These are phyloP conservation scores for Coniochaeta prunicola DNA, from an alignment of 2,329 filamentous ascomycete genomes.

Conservation along the genomic window DNA sequence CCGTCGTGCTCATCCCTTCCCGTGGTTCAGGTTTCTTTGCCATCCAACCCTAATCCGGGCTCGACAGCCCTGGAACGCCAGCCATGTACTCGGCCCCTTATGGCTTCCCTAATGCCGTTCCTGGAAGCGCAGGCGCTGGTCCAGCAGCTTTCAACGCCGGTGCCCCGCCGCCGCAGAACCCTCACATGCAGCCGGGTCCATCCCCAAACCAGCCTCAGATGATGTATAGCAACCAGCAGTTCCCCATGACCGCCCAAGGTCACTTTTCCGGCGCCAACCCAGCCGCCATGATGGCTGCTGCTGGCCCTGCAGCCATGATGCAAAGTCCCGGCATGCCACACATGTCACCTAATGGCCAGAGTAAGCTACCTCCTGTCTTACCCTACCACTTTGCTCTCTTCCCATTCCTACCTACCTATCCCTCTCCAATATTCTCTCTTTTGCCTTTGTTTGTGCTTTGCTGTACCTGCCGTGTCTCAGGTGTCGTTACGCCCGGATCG, in stretches of 20 bases:
- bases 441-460: slow-evolving; percentile 4
- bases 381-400: slow-evolving; percentile 10
- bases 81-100: slow-evolving; percentile 51
- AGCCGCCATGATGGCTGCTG: slow-evolving; percentile 42
- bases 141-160: slow-evolving; percentile 45
- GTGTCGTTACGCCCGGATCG: background rate
- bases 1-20: background rate
- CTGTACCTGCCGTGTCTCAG: slow-evolving; percentile 1
- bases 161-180: slow-evolving; percentile 38
- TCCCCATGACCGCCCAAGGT: slow-evolving; percentile 44
- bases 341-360: slow-evolving; percentile 53
- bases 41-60: background rate
- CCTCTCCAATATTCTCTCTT: slow-evolving; percentile 6
- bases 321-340: slow-evolving; percentile 52
- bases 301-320: slow-evolving; percentile 54
- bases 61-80: background rate
- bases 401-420: slow-evolving; percentile 7
- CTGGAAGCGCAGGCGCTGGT: slow-evolving; percentile 37
- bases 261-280: slow-evolving; percentile 42
- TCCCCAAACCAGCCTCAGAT: slow-evolving; percentile 38
- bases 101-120: slow-evolving; percentile 46
- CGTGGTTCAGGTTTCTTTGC: background rate
- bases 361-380: slow-evolving; percentile 34
- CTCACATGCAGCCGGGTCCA: slow-evolving; percentile 37
- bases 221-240: slow-evolving; percentile 55